Evolutionary conservation across 2,329 filamentous ascomycete genomes (phyloP).

Genomic region (Talaromyces funiculosus): DNA sequence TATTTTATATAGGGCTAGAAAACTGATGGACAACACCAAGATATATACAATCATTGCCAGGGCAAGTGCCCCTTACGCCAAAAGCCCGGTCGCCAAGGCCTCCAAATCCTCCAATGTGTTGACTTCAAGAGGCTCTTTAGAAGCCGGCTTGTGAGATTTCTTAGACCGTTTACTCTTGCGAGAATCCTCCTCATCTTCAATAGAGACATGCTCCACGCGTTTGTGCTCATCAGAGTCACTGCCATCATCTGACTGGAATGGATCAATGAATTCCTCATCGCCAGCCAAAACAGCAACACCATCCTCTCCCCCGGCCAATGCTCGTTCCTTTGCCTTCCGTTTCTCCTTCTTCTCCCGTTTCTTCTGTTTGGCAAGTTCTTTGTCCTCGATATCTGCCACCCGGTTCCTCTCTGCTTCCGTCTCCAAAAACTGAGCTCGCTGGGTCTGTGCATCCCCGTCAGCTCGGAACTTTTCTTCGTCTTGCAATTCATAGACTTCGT

Average conservation of each 20-base stretch:
- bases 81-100: conserved; percentile 40
- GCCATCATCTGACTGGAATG: conserved; percentile 15
- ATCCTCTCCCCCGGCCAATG: conserved; percentile 29
- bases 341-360: conserved; percentile 47
- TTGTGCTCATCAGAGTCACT: conserved; percentile 26
- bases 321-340: conserved; percentile 37
- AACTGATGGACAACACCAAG: neutral
- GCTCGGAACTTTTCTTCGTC: conserved; percentile 74
- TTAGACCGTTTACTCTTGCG: conserved; percentile 26
- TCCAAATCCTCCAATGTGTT: conserved; percentile 46
- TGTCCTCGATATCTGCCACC: conserved; percentile 75
- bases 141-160: conserved; percentile 14
- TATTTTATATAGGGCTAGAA: neutral
- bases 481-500: conserved; percentile 82
- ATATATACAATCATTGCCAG: neutral
- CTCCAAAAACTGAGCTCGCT: conserved; percentile 72
- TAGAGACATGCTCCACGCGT: conserved; percentile 35
- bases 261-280: conserved; percentile 16
- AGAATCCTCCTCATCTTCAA: conserved; percentile 22
- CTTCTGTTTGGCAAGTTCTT: conserved; percentile 72
- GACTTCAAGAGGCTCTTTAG: conserved; percentile 27
- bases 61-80: conserved; percentile 20
- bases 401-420: conserved; percentile 66
- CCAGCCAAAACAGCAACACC: conserved; percentile 28
- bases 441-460: conserved; percentile 68